Percentiles rank a stretch among this genome's conserved stretches.
Evolutionary conservation across 75 land plant genomes (phyloP).

Genomic region (Ceratopteris richardii): DNA sequence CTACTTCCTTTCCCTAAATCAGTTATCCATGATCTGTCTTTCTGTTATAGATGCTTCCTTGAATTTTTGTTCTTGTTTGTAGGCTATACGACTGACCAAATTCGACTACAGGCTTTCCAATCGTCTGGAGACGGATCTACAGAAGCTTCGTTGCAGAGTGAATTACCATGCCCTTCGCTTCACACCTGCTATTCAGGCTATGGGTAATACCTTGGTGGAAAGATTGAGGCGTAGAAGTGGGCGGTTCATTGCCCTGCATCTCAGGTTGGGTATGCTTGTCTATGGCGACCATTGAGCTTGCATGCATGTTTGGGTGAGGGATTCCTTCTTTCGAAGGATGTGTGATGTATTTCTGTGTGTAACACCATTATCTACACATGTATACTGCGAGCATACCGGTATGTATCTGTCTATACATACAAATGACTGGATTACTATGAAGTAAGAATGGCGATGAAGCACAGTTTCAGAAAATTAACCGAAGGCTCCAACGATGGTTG

Average conservation of each 20-base stretch:
- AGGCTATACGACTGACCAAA: slow-evolving; percentile 91
- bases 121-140: slow-evolving; percentile 65
- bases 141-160: slow-evolving; percentile 88
- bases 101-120: slow-evolving; percentile 94
- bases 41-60: background rate
- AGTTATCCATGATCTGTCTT: background rate
- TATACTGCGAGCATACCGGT: too few species aligned
- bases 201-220: slow-evolving; percentile 64
- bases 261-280: slow-evolving; percentile 43
- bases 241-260: slow-evolving; percentile 83
- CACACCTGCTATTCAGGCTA: slow-evolving; percentile 44
- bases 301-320: background rate
- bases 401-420: too few species aligned
- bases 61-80: slow-evolving; percentile 13
- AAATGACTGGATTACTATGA: too few species aligned
- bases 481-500: too few species aligned
- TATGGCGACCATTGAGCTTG: background rate
- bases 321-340: background rate
- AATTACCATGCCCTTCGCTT: slow-evolving; percentile 91
- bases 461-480: too few species aligned
- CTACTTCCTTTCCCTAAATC: background rate
- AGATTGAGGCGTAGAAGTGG: slow-evolving; percentile 69
- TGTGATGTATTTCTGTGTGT: background rate
- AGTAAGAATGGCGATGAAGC: too few species aligned
- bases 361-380: background rate